Conservation (phyloP, 345 rosid genomes). For the Lumnitzera racemosa region DNA sequence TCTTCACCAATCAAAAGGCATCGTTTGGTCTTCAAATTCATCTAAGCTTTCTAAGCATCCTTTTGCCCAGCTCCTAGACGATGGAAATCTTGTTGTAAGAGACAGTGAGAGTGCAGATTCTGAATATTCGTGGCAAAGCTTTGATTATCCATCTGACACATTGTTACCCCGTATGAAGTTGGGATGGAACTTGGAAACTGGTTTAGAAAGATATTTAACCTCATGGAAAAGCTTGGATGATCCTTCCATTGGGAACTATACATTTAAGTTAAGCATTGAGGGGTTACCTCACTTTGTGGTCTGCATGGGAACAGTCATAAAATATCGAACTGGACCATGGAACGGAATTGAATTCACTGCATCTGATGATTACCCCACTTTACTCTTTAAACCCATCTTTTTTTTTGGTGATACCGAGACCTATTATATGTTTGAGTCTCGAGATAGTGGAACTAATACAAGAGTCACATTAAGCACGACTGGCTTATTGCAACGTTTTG, state of each 20-base stretch:
- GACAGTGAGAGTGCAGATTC: background rate
- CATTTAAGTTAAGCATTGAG: conserved; percentile 5
- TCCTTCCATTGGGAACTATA: conserved; percentile 21
- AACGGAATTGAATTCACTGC: conserved; percentile 29
- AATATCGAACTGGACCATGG: conserved; percentile 22
- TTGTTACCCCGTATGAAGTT: conserved; percentile 26
- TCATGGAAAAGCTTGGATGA: conserved; percentile 22
- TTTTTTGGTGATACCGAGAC: conserved; percentile 9
- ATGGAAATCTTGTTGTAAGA: conserved; percentile 27
- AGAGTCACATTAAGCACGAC: background rate
- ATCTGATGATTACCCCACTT: conserved; percentile 7
- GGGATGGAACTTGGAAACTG: conserved; percentile 9
- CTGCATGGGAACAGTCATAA: conserved; percentile 6
- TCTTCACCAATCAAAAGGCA: conserved; percentile 1
- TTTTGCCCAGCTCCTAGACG: conserved; percentile 20
- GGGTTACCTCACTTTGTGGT: conserved; percentile 12
- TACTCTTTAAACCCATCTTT: conserved; percentile 7
- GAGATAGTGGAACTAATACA: background rate
- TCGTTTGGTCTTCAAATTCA: conserved; percentile 18
- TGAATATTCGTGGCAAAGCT: conserved; percentile 29
- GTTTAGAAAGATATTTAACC: conserved; percentile 9
- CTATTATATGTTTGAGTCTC: conserved; percentile 9
- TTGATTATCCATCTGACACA: conserved; percentile 27
- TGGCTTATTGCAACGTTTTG: background rate
- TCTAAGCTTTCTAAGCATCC: conserved; percentile 10